A percentile compares a stretch with the other conserved stretches of the same genome.
phyloP scores from a whole-genome alignment of 768 basidiomycete genomes.

The Termitomyces sp. region DNA sequence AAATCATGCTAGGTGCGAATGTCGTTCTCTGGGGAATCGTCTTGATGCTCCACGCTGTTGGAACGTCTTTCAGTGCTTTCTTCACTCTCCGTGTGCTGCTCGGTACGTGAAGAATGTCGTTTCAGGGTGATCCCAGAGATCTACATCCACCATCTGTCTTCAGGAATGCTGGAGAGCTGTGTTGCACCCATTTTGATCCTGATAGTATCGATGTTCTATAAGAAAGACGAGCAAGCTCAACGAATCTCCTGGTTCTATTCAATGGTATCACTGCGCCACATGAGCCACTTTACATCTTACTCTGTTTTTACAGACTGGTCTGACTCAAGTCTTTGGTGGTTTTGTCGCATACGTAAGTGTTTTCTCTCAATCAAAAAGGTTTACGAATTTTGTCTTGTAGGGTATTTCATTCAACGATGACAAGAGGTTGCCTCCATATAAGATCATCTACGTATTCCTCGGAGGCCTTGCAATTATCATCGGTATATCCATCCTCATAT shows the following conservation, averaged over 20 bases:
- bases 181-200: conserved; percentile 62
- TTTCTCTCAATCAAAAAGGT: background rate
- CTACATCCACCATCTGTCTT: background rate
- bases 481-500: conserved; percentile 52
- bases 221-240: conserved; percentile 62
- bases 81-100: conserved; percentile 61
- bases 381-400: conserved; percentile 23
- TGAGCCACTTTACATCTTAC: background rate
- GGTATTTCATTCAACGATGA: conserved; percentile 56
- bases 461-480: conserved; percentile 60
- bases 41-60: conserved; percentile 58
- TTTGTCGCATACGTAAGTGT: conserved; percentile 57
- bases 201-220: conserved; percentile 66
- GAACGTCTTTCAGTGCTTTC: conserved; percentile 56
- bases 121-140: background rate
- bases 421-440: conserved; percentile 48
- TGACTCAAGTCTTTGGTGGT: conserved; percentile 59
- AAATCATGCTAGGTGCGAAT: conserved; percentile 40
- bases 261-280: conserved; percentile 37
- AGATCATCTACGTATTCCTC: conserved; percentile 59
- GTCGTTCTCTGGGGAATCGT: conserved; percentile 58
- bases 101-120: conserved; percentile 30
- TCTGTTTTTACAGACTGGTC: conserved; percentile 41
- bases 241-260: conserved; percentile 67
- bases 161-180: conserved; percentile 68